Evolutionary conservation across 1,139 yeast species (phyloP), one percentile per base, ranked within the genome.

Genomic region (Pichia sp.): DNA sequence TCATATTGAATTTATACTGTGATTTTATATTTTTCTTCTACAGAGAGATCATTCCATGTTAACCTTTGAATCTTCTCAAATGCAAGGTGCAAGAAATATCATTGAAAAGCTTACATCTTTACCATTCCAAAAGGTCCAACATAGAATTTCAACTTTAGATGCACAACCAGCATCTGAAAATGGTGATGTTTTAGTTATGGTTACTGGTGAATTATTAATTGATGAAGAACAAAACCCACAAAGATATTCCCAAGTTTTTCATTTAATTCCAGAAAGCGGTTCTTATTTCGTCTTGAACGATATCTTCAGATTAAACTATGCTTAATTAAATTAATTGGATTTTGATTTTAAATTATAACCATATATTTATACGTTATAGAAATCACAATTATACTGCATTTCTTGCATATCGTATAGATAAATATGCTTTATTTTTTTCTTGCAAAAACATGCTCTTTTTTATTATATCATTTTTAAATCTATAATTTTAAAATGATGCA

Each of bases 201-300:
- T 92, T 57, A 92, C 99, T 45, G 99, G 99, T 54, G 96, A 87
- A 67, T 77, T 92, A 57, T 69, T 89, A 56, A 78, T 84, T 58
- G 99, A 92, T 64, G 97, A 90, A 53, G 97, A 92, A 70, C 85
- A 82, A 63, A 87, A 87, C 67, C 80, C 97, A 47, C 97, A 90
- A 70, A 82, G 96, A 69, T 92, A 89, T 70, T 87, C 97, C 31
- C 98, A 92, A 71, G 96, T 87, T 39, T 92, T 92, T 80, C 98
- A 92, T 65, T 80, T 92, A 70, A 82, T 89, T 54, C 97, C 96
- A 53, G 98, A 92, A 50, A 89, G 84, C 44, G 79, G 77, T 62
- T 84, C 95, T 35, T 92, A 87, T 75, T 92, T 80, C 61, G 98
- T 92, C 51, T 85, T 87, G 70, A 94, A 92, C 69, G 98, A 94